Conservation (phyloP, 345 rosid species). For the Sapria himalayana region DNA sequence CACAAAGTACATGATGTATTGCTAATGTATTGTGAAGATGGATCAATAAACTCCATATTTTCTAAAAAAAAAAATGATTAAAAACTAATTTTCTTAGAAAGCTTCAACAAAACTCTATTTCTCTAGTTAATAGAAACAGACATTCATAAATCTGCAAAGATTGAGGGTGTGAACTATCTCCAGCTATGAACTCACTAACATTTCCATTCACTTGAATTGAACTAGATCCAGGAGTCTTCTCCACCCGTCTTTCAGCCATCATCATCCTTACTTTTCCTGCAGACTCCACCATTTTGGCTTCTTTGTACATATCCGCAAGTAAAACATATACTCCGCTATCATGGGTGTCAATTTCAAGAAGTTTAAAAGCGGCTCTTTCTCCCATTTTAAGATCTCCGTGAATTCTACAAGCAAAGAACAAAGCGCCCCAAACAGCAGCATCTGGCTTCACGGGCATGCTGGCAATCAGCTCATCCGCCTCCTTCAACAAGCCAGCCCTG, state of each 20-base stretch:
- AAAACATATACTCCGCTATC: constrained; percentile 74
- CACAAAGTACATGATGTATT: too few relatives aligned
- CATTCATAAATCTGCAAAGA: constrained; percentile 31
- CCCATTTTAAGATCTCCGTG: constrained; percentile 45
- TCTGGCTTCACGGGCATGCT: constrained; percentile 62
- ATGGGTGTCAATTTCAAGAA: constrained; percentile 52
- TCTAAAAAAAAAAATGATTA: too few relatives aligned
- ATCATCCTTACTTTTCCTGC: constrained; percentile 36
- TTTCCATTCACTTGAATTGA: constrained; percentile 45
- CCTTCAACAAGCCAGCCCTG: constrained; percentile 56
- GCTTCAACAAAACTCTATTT: constrained; percentile 20
- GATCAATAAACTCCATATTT: too few relatives aligned
- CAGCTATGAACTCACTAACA: constrained; percentile 42
- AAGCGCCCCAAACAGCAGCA: constrained; percentile 65
- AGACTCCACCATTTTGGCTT: constrained; percentile 59
- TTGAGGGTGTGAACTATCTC: constrained; percentile 45
- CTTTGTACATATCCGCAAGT: constrained; percentile 50
- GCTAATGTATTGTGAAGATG: too few relatives aligned
- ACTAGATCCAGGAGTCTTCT: constrained; percentile 72
- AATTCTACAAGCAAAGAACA: constrained; percentile 55
- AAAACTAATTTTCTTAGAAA: too few relatives aligned
- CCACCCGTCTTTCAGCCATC: constrained; percentile 54
- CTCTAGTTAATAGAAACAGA: constrained; percentile 25
- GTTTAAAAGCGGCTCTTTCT: constrained; percentile 54
- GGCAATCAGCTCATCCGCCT: constrained; percentile 45